Conservation (phyloP, 73 alveolate genomes). For the Paramecium sexaurelia region DNA sequence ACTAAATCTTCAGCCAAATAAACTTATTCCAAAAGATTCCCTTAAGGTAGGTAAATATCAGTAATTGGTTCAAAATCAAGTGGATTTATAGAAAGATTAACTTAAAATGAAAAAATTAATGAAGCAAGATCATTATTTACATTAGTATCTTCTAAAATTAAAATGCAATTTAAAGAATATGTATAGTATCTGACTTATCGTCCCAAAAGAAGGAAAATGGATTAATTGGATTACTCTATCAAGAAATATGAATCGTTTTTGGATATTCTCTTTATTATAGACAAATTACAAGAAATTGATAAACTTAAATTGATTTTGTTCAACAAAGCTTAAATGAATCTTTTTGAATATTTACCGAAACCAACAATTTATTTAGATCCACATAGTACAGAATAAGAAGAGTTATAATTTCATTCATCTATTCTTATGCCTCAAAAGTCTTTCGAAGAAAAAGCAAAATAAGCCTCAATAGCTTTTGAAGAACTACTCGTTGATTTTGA, state of each 20-base stretch:
- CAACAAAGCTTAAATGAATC: conserved; percentile 20
- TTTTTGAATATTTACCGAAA: conserved; percentile 63
- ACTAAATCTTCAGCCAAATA: neutral
- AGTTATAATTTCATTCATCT: neutral
- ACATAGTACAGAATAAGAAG: neutral
- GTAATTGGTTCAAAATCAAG: neutral
- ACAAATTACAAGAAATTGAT: conserved; percentile 64
- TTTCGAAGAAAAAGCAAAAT: neutral
- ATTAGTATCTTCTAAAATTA: neutral
- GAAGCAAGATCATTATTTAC: neutral
- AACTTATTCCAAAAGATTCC: neutral
- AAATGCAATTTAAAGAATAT: neutral
- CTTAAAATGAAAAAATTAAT: neutral
- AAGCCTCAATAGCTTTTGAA: conserved; percentile 4
- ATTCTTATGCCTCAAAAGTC: neutral
- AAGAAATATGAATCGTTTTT: conserved; percentile 22
- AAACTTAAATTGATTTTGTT: conserved; percentile 52
- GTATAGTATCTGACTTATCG: neutral
- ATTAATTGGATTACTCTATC: neutral
- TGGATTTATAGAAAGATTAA: neutral
- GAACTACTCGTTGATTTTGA: neutral
- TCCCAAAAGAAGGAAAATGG: neutral
- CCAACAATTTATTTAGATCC: conserved; percentile 40
- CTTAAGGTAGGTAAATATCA: neutral
- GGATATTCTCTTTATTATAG: conserved; percentile 49